Evolutionary conservation across 140 eudicot species (phyloP).

Genomic region (Artemisia princeps): DNA sequence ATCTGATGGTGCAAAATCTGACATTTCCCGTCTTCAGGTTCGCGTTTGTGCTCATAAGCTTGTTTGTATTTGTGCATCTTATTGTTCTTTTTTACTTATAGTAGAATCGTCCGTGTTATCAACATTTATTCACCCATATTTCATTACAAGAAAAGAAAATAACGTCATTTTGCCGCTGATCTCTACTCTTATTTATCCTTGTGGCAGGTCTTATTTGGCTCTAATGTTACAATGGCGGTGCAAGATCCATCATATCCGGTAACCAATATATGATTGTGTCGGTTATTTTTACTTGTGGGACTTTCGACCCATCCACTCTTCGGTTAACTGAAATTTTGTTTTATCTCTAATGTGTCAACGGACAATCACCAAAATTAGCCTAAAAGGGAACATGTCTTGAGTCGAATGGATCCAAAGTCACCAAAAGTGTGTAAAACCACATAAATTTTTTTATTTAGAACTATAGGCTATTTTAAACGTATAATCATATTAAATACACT

Average conservation of each 20-base stretch:
- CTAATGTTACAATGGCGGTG: conserved; percentile 79
- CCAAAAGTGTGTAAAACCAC: background rate
- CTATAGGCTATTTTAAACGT: background rate
- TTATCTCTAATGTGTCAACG: background rate
- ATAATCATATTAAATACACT: background rate
- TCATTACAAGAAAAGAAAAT: conserved; percentile 3
- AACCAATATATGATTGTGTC: conserved; percentile 11
- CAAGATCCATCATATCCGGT: conserved; percentile 94
- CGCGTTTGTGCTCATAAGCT: conserved; percentile 25
- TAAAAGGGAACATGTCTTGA: background rate
- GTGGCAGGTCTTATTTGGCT: conserved; percentile 73
- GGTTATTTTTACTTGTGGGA: background rate
- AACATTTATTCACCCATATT: background rate
- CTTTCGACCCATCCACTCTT: background rate
- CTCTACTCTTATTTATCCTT: conserved; percentile 7
- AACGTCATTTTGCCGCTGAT: background rate
- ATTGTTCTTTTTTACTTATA: background rate
- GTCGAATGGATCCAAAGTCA: background rate
- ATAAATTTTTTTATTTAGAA: background rate
- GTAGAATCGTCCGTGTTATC: background rate
- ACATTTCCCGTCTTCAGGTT: conserved; percentile 90
- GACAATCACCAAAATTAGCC: conserved; percentile 3
- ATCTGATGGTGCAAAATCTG: conserved; percentile 92
- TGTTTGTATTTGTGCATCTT: conserved; percentile 4
- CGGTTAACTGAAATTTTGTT: background rate